phyloP scores from a whole-genome alignment of 768 basidiomycete species.

The Collybia sordida region DNA sequence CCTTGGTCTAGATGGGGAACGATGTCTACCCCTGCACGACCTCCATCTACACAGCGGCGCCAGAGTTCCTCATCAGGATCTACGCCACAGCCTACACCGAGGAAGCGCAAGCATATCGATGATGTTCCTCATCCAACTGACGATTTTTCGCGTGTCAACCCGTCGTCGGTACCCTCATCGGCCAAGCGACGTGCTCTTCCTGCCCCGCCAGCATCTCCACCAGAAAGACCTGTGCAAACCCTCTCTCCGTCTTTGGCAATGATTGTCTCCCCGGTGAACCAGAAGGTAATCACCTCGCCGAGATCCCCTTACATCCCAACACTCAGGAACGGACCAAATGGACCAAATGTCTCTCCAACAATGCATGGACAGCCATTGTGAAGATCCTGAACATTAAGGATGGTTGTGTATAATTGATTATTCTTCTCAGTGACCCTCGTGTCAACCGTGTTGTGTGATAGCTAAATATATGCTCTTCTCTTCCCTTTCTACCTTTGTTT shows the following conservation, averaged over 20 bases:
- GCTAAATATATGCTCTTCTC: not conserved
- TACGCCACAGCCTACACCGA: conserved; percentile 37
- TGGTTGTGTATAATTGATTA: not conserved
- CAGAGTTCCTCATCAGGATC: conserved; percentile 30
- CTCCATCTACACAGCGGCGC: conserved; percentile 42
- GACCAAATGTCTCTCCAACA: too few relatives aligned
- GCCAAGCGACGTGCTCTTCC: conserved; percentile 38
- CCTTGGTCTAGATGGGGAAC: conserved; percentile 53
- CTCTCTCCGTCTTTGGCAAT: conserved; percentile 64
- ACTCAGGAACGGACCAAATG: too few relatives aligned
- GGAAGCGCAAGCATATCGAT: conserved; percentile 48
- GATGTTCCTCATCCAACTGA: conserved; percentile 25
- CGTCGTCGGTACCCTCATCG: conserved; percentile 24
- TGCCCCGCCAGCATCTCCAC: conserved; percentile 23
- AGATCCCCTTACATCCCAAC: too few relatives aligned
- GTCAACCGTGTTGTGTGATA: not conserved
- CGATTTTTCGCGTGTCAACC: conserved; percentile 17
- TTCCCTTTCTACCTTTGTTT: too few relatives aligned
- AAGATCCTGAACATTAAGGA: too few relatives aligned
- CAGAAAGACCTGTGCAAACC: conserved; percentile 39
- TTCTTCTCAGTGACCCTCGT: not conserved
- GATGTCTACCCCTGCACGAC: conserved; percentile 43
- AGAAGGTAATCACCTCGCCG: conserved; percentile 21
- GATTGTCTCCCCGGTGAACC: conserved; percentile 58
- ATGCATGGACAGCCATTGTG: too few relatives aligned